Conservation (phyloP, 495 filamentous ascomycete genomes). For the Daldinia grandis region DNA sequence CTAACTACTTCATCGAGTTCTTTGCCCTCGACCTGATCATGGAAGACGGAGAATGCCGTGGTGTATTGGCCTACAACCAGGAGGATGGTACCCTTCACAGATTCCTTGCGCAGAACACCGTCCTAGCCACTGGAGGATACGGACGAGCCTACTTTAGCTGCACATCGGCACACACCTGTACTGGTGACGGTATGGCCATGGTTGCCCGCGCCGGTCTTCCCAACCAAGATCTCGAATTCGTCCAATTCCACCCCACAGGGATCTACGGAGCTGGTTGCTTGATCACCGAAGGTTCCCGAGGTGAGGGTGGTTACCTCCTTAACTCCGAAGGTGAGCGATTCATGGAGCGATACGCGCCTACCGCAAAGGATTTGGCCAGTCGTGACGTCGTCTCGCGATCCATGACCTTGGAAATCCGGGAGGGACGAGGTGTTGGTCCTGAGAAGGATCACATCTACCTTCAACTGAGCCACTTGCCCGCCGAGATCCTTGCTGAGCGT, state of each 20-base stretch:
- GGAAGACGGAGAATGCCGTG: constrained; percentile 94
- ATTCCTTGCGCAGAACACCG: constrained; percentile 94
- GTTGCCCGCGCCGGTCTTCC: constrained; percentile 96
- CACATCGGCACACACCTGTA: constrained; percentile 97
- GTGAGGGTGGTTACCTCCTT: constrained; percentile 96
- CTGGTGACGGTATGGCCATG: constrained; percentile 99
- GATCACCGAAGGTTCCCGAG: constrained; percentile 97
- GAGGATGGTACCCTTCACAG: constrained; percentile 97
- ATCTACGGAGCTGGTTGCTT: constrained; percentile 98
- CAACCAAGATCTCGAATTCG: constrained; percentile 99
- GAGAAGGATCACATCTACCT: constrained; percentile 99
- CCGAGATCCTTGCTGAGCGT: constrained; percentile 91
- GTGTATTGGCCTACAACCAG: constrained; percentile 96
- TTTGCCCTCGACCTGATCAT: constrained; percentile 96
- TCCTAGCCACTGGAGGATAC: constrained; percentile 95
- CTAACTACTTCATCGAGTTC: constrained; percentile 99
- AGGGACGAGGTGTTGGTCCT: constrained; percentile 92
- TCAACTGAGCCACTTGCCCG: constrained; percentile 90
- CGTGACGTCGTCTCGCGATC: constrained; percentile 95
- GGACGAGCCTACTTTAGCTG: constrained; percentile 97
- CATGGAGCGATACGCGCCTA: constrained; percentile 98
- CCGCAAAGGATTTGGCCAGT: constrained; percentile 93
- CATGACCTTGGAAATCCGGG: constrained; percentile 97
- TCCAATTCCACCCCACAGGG: constrained; percentile 99
- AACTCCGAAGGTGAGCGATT: constrained; percentile 98